Evolutionary conservation across 2,329 filamentous ascomycete genomes (phyloP), one percentile per base, ranked within the genome.

Genomic region (Penicillium rolfsii): DNA sequence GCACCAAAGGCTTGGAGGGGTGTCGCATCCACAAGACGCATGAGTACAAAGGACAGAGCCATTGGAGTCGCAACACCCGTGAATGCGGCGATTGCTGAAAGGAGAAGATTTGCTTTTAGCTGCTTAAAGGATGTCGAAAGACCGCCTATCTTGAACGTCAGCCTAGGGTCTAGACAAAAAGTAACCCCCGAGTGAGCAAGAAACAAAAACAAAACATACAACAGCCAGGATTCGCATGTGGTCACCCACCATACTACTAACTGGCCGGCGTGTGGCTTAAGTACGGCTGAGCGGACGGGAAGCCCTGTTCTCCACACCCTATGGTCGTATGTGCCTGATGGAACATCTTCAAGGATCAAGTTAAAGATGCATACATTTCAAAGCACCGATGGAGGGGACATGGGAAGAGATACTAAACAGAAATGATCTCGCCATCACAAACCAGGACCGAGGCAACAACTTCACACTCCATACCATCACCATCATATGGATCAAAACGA

Each of bases 21-120:
- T 0, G 81, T 82, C 0, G 86, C 83, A 16, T 45, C 52, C 1
- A 82, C 74, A 3, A 90, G 71, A 0, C 75, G 72, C 12, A 75
- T 77, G 0, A 91, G 79, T 1, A 83, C 69, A 65, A 90, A 93
- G 0, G 89, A 91, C 0, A 92, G 73, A 0, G 75, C 86, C 35
- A 93, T 88, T 0, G 90, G 89, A 0, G 84, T 63, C 0, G 76
- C 65, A 24, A 93, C 86, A 0, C 90, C 90, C 0, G 88, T 91
- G 0, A 84, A 46, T 0, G 90, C 90, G 0, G 92, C 87, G 0
- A 78, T 75, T 1, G 80, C 73, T 0, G 89, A 91, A 4, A 91
- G 79, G 0, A 78, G 65, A 0, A 89, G 64, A 65, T 90, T 90
- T 5, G 84, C 82, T 59, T 82, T 84, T 1, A 93, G 73, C 0